phyloP scores from a whole-genome alignment of 225 moss, liverwort and hornwort genomes.

The Straminergon stramineum region DNA sequence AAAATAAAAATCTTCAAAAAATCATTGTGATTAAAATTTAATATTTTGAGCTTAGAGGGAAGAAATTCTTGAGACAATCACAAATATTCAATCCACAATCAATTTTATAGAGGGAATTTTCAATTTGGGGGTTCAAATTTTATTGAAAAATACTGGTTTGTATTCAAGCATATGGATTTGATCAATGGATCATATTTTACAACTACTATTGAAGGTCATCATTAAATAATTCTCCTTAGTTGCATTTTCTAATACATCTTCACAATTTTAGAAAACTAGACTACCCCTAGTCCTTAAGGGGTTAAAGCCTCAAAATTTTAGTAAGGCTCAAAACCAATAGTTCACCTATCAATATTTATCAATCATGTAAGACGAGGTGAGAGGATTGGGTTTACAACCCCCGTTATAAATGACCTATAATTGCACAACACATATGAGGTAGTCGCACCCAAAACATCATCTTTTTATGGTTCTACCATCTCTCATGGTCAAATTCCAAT shows the following conservation, averaged over 20 bases:
- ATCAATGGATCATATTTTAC: background rate
- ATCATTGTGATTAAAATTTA: background rate
- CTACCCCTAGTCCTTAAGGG: fast-evolving
- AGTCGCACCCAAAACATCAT: fast-evolving
- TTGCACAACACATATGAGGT: background rate
- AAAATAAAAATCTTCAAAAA: background rate
- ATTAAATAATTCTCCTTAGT: background rate
- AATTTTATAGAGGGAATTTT: background rate
- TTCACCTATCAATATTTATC: too few relatives aligned
- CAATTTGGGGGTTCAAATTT: background rate
- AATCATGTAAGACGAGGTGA: fast-evolving
- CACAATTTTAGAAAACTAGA: background rate
- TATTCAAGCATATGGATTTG: background rate
- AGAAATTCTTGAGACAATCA: background rate
- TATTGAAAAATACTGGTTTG: background rate
- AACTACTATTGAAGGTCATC: too few relatives aligned
- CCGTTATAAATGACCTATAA: fast-evolving
- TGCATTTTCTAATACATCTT: background rate
- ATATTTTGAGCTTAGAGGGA: background rate
- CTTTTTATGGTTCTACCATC: background rate
- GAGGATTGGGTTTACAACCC: background rate
- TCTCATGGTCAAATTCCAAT: background rate
- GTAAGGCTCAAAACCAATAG: background rate
- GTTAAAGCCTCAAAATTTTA: too few relatives aligned
- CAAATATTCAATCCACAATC: background rate